Conservation (phyloP, 305 asterid genomes). For the Fraxinus ornus region DNA sequence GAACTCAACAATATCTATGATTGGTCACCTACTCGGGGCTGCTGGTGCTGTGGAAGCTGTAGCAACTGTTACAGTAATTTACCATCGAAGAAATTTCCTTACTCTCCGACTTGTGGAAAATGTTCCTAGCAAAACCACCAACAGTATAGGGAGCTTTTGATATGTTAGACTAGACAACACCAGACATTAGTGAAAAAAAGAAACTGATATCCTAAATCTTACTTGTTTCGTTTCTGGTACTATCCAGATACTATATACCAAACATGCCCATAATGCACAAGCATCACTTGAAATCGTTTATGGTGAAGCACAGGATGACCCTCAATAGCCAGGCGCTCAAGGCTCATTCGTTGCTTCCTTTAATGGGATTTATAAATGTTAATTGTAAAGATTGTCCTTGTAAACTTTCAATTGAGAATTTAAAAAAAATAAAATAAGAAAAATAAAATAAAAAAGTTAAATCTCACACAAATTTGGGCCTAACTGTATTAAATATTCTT, state of each 20-base stretch:
- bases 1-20: constrained; percentile 48
- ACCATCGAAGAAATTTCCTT: background rate
- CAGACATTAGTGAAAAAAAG: background rate
- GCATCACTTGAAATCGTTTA: background rate
- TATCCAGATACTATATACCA: background rate
- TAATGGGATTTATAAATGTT: background rate
- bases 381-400: background rate
- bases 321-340: background rate
- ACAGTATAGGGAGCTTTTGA: background rate
- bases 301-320: background rate
- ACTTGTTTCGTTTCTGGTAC: background rate
- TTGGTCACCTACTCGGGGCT: constrained; percentile 47
- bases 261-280: background rate
- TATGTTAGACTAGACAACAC: background rate
- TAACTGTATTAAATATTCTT: background rate
- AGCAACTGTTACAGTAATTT: constrained; percentile 39
- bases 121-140: background rate
- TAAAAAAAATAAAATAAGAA: background rate
- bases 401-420: background rate
- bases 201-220: background rate
- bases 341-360: background rate
- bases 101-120: background rate
- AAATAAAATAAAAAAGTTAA: background rate
- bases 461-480: background rate
- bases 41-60: constrained; percentile 48